phyloP scores from a whole-genome alignment of 2,329 filamentous ascomycete species.

The Alternaria viburni region DNA sequence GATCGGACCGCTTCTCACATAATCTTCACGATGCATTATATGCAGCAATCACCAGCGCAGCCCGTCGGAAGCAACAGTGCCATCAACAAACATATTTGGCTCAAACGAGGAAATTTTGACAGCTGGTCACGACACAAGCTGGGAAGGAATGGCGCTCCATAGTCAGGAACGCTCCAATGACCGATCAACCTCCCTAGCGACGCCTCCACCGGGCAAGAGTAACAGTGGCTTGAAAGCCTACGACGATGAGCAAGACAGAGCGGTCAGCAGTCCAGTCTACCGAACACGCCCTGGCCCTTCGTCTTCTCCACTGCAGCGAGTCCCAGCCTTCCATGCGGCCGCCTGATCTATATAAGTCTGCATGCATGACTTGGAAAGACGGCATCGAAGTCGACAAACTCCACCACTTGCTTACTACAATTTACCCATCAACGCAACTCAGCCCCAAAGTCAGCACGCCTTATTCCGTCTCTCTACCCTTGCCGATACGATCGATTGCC shows the following conservation, averaged over 20 bases:
- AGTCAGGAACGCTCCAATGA: constrained; percentile 6
- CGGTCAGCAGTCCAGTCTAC: constrained; percentile 27
- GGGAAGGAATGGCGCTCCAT: background rate
- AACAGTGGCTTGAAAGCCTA: constrained; percentile 37
- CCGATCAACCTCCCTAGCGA: constrained; percentile 13
- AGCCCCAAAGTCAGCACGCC: background rate
- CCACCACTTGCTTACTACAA: background rate
- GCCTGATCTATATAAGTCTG: constrained; percentile 23
- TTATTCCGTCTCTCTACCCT: background rate
- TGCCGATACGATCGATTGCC: constrained; percentile 3
- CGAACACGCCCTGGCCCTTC: constrained; percentile 1
- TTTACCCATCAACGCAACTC: background rate
- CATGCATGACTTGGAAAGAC: background rate
- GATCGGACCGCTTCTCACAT: background rate
- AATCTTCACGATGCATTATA: background rate
- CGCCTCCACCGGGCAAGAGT: constrained; percentile 26
- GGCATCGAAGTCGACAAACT: constrained; percentile 1
- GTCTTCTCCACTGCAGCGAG: background rate
- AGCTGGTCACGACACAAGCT: background rate
- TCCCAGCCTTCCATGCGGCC: background rate
- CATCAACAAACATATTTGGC: background rate
- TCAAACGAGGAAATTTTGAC: background rate
- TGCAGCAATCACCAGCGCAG: background rate
- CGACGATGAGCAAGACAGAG: constrained; percentile 16
- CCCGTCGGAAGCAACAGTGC: background rate